Evolutionary conservation across 2,329 filamentous ascomycete species (phyloP).

Genomic region (Colletotrichum spinosum): DNA sequence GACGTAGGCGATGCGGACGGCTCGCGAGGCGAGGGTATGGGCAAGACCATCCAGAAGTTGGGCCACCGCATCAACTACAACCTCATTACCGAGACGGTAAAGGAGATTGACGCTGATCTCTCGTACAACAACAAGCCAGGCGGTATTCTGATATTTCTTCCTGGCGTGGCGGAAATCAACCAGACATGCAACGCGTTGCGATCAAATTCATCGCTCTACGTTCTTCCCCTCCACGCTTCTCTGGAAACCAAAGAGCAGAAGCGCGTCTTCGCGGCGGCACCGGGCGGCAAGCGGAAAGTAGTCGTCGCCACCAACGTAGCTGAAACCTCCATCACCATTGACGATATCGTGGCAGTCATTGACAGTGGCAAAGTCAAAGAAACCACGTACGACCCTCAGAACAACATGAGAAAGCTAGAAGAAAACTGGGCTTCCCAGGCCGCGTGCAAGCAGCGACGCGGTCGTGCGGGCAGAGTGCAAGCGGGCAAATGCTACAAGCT

Average conservation of each 20-base stretch:
- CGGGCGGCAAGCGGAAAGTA: constrained; percentile 86
- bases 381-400: constrained; percentile 90
- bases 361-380: constrained; percentile 97
- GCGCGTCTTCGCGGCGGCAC: constrained; percentile 82
- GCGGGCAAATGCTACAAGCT: constrained; percentile 95
- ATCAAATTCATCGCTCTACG: constrained; percentile 73
- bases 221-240: constrained; percentile 91
- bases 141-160: constrained; percentile 94
- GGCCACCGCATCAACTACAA: constrained; percentile 93
- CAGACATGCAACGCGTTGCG: constrained; percentile 78
- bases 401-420: constrained; percentile 93
- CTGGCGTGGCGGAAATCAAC: constrained; percentile 92
- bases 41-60: constrained; percentile 77
- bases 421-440: constrained; percentile 96
- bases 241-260: constrained; percentile 90
- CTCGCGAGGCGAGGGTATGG: constrained; percentile 65
- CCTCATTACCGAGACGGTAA: constrained; percentile 83
- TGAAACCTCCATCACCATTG: constrained; percentile 98
- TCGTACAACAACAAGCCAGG: constrained; percentile 74
- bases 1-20: constrained; percentile 60
- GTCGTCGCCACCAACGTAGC: constrained; percentile 97
- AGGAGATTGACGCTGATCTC: constrained; percentile 83
- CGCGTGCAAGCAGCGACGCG: constrained; percentile 93
- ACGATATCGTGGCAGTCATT: constrained; percentile 95
- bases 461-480: constrained; percentile 92